These are phyloP conservation scores for Termitomyces sp. DNA, from an alignment of 768 basidiomycete species.

Conservation along the genomic window DNA sequence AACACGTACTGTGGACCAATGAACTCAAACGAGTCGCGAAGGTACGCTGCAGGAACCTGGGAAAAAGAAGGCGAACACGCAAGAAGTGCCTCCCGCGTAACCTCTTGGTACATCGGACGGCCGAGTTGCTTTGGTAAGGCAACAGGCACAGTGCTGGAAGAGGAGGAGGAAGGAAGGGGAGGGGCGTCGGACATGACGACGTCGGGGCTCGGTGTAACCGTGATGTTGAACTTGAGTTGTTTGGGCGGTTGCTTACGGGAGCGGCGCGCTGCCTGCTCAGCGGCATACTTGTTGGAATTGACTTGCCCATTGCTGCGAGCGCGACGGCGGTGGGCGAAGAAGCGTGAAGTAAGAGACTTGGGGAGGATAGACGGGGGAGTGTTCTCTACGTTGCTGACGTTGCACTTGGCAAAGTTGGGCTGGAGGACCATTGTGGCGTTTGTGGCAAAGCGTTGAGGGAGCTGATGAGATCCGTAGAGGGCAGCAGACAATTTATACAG, in stretches of 20 bases:
- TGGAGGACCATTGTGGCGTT: slow-evolving; percentile 22
- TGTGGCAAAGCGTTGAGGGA: not conserved
- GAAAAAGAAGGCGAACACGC: slow-evolving; percentile 45
- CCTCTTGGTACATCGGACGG: slow-evolving; percentile 43
- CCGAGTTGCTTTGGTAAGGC: slow-evolving; percentile 47
- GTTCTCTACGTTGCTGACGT: slow-evolving; percentile 24
- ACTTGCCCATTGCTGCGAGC: slow-evolving; percentile 23
- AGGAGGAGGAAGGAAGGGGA: slow-evolving; percentile 7
- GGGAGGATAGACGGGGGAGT: slow-evolving; percentile 19
- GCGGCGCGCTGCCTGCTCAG: slow-evolving; percentile 34
- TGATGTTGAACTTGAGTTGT: slow-evolving; percentile 23
- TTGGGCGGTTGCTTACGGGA: slow-evolving; percentile 16
- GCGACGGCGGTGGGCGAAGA: slow-evolving; percentile 31
- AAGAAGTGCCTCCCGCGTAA: slow-evolving; percentile 39
- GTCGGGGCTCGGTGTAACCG: slow-evolving; percentile 17
- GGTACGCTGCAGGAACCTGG: slow-evolving; percentile 43
- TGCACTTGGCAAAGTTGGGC: slow-evolving; percentile 16
- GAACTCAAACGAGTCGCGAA: slow-evolving; percentile 44
- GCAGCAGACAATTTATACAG: not conserved
- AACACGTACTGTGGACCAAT: slow-evolving; percentile 38
- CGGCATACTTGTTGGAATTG: slow-evolving; percentile 24
- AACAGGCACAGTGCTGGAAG: slow-evolving; percentile 23
- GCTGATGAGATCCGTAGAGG: not conserved
- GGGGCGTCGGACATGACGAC: slow-evolving; percentile 27
- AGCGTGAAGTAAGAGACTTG: slow-evolving; percentile 15